Percentiles rank a stretch among this genome's conserved stretches.
Evolutionary conservation across 164 flowering plant species (phyloP).

Genomic region (Tetracentron sinense): DNA sequence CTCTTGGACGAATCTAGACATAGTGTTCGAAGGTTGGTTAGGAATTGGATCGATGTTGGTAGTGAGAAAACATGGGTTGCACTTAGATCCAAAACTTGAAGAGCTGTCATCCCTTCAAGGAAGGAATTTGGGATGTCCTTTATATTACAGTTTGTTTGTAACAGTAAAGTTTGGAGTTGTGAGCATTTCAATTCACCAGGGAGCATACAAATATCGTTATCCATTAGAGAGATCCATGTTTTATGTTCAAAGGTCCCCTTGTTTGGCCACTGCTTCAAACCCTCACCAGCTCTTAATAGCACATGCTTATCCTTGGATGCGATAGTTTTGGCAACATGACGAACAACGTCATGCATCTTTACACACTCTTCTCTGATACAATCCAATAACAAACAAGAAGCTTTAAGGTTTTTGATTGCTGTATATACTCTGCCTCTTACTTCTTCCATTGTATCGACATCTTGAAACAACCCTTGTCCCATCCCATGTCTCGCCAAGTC

Average conservation of each 20-base stretch:
- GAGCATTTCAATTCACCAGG: constrained; percentile 7
- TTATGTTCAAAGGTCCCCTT: background rate
- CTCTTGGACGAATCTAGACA: constrained; percentile 1
- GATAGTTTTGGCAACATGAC: too few relatives aligned
- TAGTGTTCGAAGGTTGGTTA: constrained; percentile 1
- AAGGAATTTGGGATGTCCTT: background rate
- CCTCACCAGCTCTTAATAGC: background rate
- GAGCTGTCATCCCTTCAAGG: constrained; percentile 7
- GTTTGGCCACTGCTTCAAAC: background rate
- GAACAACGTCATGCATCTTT: too few relatives aligned
- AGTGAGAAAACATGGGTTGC: background rate
- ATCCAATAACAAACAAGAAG: too few relatives aligned
- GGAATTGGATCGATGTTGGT: background rate
- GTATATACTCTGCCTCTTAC: too few relatives aligned
- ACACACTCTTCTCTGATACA: too few relatives aligned
- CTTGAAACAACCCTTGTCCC: too few relatives aligned
- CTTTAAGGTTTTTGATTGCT: too few relatives aligned
- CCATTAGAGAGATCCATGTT: constrained; percentile 6
- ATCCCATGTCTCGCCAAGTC: too few relatives aligned
- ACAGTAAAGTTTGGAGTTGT: background rate
- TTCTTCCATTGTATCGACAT: too few relatives aligned
- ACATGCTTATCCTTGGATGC: background rate
- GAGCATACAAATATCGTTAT: background rate
- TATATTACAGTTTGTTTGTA: background rate
- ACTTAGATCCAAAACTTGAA: constrained; percentile 1